These are phyloP conservation scores for Nepenthes alata DNA, from an alignment of 179 eudicot species.

Conservation along the genomic window DNA sequence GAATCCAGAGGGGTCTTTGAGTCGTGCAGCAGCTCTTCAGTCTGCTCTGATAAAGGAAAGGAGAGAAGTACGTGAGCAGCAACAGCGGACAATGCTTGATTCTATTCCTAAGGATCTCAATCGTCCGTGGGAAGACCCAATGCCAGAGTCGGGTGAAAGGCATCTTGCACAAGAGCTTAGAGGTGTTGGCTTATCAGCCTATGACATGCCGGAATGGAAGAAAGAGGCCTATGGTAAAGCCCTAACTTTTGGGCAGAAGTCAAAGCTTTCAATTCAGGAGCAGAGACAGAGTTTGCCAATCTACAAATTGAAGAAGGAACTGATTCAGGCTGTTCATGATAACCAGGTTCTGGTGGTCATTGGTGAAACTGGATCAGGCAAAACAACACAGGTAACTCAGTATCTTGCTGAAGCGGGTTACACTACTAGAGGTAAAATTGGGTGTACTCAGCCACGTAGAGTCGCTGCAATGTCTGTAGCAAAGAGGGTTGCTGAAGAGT, in stretches of 20 bases:
- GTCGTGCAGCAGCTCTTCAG: slow-evolving; percentile 87
- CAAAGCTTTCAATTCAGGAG: slow-evolving; percentile 83
- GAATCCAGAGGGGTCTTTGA: slow-evolving; percentile 90
- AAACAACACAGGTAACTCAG: slow-evolving; percentile 40
- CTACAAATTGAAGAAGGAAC: slow-evolving; percentile 72
- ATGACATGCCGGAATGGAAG: slow-evolving; percentile 97
- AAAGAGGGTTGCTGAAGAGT: slow-evolving; percentile 88
- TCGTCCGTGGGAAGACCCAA: slow-evolving; percentile 99
- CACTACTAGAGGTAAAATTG: slow-evolving; percentile 64
- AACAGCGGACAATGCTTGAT: slow-evolving; percentile 83
- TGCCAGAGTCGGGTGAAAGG: slow-evolving; percentile 97
- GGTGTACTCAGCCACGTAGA: slow-evolving; percentile 95
- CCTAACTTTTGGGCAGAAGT: slow-evolving; percentile 78
- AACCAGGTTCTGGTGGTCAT: slow-evolving; percentile 84
- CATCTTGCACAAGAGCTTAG: slow-evolving; percentile 94
- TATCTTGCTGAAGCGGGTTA: slow-evolving; percentile 44
- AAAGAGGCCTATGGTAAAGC: slow-evolving; percentile 88
- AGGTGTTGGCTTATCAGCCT: slow-evolving; percentile 89
- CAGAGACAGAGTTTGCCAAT: slow-evolving; percentile 94
- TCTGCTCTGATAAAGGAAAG: slow-evolving; percentile 84
- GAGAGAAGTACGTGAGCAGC: slow-evolving; percentile 83
- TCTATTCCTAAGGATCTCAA: slow-evolving; percentile 95
- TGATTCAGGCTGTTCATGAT: slow-evolving; percentile 72
- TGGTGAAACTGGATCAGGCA: slow-evolving; percentile 44
- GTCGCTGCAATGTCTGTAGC: slow-evolving; percentile 98